Conservation (phyloP, 805 yeast genomes). For the Candida ipomoeae region DNA sequence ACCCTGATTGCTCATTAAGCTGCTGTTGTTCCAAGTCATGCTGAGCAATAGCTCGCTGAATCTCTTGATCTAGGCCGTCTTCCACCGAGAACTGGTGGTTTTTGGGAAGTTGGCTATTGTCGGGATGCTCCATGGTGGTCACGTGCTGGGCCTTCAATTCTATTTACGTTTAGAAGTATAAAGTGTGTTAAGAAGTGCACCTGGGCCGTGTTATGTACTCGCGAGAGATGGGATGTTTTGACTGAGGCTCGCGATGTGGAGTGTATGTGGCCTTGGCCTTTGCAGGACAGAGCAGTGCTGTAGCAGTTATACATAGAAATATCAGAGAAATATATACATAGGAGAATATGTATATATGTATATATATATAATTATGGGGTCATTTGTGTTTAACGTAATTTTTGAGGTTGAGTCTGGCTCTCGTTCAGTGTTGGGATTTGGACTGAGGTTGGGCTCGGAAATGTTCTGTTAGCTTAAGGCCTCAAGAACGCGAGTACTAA, state of each 20-base stretch:
- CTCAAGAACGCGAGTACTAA: no score
- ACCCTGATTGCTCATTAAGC: slow-evolving; percentile 4
- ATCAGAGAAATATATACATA: no score
- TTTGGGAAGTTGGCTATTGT: slow-evolving; percentile 3
- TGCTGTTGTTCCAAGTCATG: slow-evolving; percentile 19
- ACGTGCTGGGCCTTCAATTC: background rate
- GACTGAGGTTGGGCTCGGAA: no score
- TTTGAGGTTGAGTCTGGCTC: no score
- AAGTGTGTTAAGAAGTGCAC: background rate
- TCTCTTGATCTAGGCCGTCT: slow-evolving; percentile 19
- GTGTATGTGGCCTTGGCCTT: background rate
- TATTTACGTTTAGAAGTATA: background rate
- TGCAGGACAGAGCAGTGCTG: background rate
- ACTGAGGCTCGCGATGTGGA: slow-evolving; percentile 1
- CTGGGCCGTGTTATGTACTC: background rate
- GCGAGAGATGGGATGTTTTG: slow-evolving; percentile 1
- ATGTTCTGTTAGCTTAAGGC: no score
- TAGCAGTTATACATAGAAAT: no score
- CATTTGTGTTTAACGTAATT: no score
- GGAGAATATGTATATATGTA: no score
- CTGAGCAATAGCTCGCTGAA: slow-evolving; percentile 19
- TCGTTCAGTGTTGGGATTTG: no score
- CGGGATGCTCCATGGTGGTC: background rate
- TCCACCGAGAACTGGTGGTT: slow-evolving; percentile 15
- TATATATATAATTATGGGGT: no score